Evolutionary conservation across 352 stramenopile genomes (phyloP).

Genomic region (Phytopythium kandeliae): DNA sequence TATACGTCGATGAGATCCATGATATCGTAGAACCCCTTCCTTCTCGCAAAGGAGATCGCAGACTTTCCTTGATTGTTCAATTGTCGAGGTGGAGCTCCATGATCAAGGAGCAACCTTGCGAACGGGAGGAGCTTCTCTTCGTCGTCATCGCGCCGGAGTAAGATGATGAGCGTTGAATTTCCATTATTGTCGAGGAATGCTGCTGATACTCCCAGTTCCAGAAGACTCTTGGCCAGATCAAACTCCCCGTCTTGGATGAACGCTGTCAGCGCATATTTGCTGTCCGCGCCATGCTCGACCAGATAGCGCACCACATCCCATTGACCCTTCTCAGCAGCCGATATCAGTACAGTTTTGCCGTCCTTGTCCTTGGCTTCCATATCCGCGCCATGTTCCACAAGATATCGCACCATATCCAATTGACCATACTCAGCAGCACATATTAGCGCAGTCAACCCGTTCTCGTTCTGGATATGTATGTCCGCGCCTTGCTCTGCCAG

Average conservation of each 20-base stretch:
- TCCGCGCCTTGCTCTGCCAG: neutral
- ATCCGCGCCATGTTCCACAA: too few species aligned
- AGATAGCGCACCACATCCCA: too few species aligned
- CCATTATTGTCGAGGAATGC: constrained; percentile 3
- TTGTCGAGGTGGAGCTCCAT: constrained; percentile 1
- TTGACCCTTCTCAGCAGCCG: too few species aligned
- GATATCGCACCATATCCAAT: too few species aligned
- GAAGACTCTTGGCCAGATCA: too few species aligned
- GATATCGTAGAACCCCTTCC: neutral
- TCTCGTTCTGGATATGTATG: neutral
- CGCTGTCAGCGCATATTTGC: too few species aligned
- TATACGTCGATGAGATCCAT: constrained; percentile 4
- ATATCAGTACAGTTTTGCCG: too few species aligned
- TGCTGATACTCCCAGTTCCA: constrained; percentile 9
- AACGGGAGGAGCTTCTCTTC: constrained; percentile 12
- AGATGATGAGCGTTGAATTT: constrained; percentile 2
- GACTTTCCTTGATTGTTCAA: constrained; percentile 1
- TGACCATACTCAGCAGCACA: too few species aligned
- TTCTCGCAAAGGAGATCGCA: neutral
- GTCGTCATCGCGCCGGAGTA: neutral
- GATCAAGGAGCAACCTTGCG: constrained; percentile 11
- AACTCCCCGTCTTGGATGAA: too few species aligned
- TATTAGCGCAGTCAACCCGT: too few species aligned
- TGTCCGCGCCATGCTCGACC: too few species aligned
- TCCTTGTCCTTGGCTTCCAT: too few species aligned